Base-by-base conservation (phyloP, 331 rosid genomes). In the Saraca asoca region DNA sequence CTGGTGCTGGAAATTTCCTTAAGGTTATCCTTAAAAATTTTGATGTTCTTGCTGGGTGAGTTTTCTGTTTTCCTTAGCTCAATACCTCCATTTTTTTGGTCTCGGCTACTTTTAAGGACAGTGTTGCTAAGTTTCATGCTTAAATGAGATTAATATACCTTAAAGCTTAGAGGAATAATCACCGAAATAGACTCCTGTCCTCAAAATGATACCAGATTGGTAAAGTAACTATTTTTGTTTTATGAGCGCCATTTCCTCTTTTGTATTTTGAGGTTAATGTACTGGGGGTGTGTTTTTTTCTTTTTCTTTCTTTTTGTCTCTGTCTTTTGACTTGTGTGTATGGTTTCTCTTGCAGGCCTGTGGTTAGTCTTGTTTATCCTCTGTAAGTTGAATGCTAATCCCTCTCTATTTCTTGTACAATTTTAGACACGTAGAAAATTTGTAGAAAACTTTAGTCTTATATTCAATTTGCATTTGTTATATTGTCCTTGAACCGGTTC, bases 31-130 rank as follows among this genome's bases (percentile, higher is more conserved):
- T 94, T 35, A 83, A 12, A 45, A 90, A 90, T 61, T 81, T 90
- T 69, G 97, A 94, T 75, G 85, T 94, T 77, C 87, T 94, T 78
- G 99, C 96, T 57, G 96, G 99, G 99, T 94, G 82, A 50, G 63
- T 62, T 16, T 64, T 59, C 56, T 54, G 37, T 13, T 9, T 7
- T 6, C 43, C 33, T 39, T 60, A 18, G 0, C 19, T 44, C 16
- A 4, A 48, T 38, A 44, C 52, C 62, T 17, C 31, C 68, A 58
- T 75, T 64, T 15, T 12, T 2, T 8, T 24, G 44, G 15, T 24
- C 24, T 13, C 63, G 5, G 7, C 34, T 43, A 31, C 48, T 13
- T n/a, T 7, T 19, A 0, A 17, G 12, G 18, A 12, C 38, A 7
- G 31, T 33, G 1, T 29, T 3, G 2, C 18, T 6, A 0, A 9